Percentiles rank a stretch among this genome's conserved stretches.
These are phyloP conservation scores for Aphanomyces euteiches DNA, from an alignment of 352 stramenopile genomes.

Conservation along the genomic window DNA sequence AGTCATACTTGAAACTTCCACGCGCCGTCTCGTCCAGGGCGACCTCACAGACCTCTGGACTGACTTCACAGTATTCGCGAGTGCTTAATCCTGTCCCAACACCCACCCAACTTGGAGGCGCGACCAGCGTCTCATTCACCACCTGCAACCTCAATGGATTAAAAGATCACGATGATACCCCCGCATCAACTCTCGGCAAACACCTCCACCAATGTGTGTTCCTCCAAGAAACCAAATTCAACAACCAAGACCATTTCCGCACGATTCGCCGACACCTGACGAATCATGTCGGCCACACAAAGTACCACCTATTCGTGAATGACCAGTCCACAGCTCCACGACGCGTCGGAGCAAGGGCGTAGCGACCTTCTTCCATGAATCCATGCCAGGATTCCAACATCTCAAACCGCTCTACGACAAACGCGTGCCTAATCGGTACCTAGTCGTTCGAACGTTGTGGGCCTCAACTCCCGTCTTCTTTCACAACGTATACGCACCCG, in stretches of 20 bases:
- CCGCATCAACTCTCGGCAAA: neutral
- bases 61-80: too few species aligned
- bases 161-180: neutral
- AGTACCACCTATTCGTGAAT: constrained; percentile 14
- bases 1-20: too few species aligned
- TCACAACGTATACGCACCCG: neutral
- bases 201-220: constrained; percentile 1
- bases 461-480: neutral
- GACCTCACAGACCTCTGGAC: too few species aligned
- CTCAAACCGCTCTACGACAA: neutral
- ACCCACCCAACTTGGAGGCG: too few species aligned
- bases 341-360: neutral
- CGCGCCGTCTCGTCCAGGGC: too few species aligned
- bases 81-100: too few species aligned
- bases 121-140: neutral
- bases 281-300: neutral
- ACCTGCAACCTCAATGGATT: constrained; percentile 26
- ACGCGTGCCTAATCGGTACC: neutral
- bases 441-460: neutral
- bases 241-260: constrained; percentile 12
- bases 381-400: neutral
- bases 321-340: neutral
- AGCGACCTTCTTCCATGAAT: neutral
- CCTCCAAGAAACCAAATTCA: constrained; percentile 24
- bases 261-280: constrained; percentile 21